A percentile compares a stretch with the other conserved stretches of the same genome.
phyloP scores from a whole-genome alignment of 441 rosid genomes.

The Geranium incanum region DNA sequence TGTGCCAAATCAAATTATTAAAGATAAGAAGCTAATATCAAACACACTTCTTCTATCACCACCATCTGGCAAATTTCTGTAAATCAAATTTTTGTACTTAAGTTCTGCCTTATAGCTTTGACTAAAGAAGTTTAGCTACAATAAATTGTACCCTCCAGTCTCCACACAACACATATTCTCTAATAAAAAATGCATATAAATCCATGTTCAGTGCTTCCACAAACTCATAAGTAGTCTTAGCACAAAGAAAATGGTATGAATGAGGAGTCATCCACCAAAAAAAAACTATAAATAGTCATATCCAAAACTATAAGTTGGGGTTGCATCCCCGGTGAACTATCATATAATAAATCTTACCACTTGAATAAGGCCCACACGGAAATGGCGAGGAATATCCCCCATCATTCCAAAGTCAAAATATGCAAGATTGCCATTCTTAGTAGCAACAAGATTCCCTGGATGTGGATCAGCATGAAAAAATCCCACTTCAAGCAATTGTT shows the following conservation, averaged over 20 bases:
- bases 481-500: constrained; percentile 94
- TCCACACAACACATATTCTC: not conserved
- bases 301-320: constrained; percentile 3
- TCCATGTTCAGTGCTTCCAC: not conserved
- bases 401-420: constrained; percentile 99
- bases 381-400: constrained; percentile 98
- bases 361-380: constrained; percentile 70
- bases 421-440: constrained; percentile 63
- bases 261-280: not conserved
- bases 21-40: too few relatives aligned
- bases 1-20: not conserved
- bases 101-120: not conserved
- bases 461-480: constrained; percentile 99
- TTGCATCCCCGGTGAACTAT: constrained; percentile 7
- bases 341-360: constrained; percentile 13
- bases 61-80: constrained; percentile 1
- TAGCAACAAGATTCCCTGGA: constrained; percentile 97
- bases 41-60: not conserved
- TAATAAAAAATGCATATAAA: not conserved
- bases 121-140: not conserved
- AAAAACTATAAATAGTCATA: not conserved
- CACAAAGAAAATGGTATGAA: not conserved
- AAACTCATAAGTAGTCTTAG: constrained; percentile 1
- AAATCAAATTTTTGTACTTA: not conserved
- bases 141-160: not conserved